Percentiles rank a stretch among this genome's conserved stretches.
These are phyloP conservation scores for Peronosclerospora sorghi DNA, from an alignment of 352 stramenopile genomes.

Conservation along the genomic window DNA sequence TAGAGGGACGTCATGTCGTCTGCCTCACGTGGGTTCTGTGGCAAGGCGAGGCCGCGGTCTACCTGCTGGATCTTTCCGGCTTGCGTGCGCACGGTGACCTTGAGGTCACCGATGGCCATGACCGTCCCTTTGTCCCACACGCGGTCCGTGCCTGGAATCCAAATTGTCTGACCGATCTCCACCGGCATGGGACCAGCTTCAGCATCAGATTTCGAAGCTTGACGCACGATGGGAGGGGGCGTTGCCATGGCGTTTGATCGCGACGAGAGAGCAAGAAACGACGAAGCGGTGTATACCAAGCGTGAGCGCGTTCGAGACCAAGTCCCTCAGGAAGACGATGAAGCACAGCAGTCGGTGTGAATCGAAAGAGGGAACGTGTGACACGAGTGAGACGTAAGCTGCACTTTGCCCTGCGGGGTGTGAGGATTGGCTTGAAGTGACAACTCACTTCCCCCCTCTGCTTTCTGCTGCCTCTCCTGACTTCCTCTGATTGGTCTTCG, in stretches of 20 bases:
- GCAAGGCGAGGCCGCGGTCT: conserved; percentile 57
- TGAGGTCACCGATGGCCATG: conserved; percentile 80
- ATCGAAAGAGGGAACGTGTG: neutral
- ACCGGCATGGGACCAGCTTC: conserved; percentile 65
- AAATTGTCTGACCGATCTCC: conserved; percentile 57
- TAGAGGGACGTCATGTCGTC: conserved; percentile 92
- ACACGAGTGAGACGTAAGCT: neutral
- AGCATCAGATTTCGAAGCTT: conserved; percentile 56
- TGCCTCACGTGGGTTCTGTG: conserved; percentile 70
- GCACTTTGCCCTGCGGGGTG: conserved; percentile 5
- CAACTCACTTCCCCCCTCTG: conserved; percentile 4
- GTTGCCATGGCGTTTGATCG: conserved; percentile 37
- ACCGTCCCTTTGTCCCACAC: conserved; percentile 74
- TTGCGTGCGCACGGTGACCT: conserved; percentile 75
- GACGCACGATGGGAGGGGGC: conserved; percentile 50
- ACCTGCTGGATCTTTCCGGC: conserved; percentile 82
- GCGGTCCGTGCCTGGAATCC: conserved; percentile 56
- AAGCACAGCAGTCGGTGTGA: neutral
- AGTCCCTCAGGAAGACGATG: neutral
- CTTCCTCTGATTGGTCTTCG: conserved; percentile 5
- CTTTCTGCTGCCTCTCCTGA: conserved; percentile 5
- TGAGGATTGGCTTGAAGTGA: conserved; percentile 41
- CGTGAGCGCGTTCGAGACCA: conserved; percentile 1
- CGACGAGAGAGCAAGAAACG: neutral
- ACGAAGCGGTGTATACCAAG: neutral